Evolutionary conservation across 23 red algal genomes (phyloP), one percentile per base, ranked within the genome.

Genomic region (Cyanidioschyzon merolae): DNA sequence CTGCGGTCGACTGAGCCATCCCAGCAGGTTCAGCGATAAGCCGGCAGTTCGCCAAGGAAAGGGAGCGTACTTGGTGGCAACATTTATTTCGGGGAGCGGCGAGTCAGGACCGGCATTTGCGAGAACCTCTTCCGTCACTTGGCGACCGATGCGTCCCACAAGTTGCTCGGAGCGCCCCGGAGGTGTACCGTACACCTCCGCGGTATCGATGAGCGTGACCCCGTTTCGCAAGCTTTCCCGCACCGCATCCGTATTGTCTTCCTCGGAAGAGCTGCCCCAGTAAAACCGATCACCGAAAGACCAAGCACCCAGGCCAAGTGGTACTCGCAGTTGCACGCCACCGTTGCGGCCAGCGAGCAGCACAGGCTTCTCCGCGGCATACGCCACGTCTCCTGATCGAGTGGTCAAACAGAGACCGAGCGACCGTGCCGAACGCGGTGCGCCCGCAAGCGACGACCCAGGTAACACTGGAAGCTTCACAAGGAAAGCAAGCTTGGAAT

Each of bases 101-200:
- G 7, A 7, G 21, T 21, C 45, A 54, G 7, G 45, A 54, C 45
- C 45, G 21, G 12, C 21, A 7, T 54, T 21, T 21, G 7, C 21
- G 12, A 54, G 7, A 30, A 57, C 30, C 12, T 80, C 50, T 50
- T 51, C 39, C 45, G 41, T 59, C 32, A 36, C 38, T 1, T 1
- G 38, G 39, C 34, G 38, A 7, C 39, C 39, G 1, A 57, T 3
- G 32, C 34, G 34, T 0, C 57, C 51, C 3, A 83, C 59, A 25
- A 83, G 57, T n/a, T 29, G 27, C 80, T 83, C 80, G 29, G 63
- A 39, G 34, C 57, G 41, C 57, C 2, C 67, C 63, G 40, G 67
- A 29, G 68, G 80, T 1, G 27, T 63, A 76, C 63, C 75, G 41
- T 84, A 90, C 26, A 90, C 75, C 38, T 84, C 76, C 25, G 81